Evolutionary conservation across 345 rosid genomes (phyloP), one percentile per base, ranked within the genome.

Genomic region (Microthlaspi erraticum): DNA sequence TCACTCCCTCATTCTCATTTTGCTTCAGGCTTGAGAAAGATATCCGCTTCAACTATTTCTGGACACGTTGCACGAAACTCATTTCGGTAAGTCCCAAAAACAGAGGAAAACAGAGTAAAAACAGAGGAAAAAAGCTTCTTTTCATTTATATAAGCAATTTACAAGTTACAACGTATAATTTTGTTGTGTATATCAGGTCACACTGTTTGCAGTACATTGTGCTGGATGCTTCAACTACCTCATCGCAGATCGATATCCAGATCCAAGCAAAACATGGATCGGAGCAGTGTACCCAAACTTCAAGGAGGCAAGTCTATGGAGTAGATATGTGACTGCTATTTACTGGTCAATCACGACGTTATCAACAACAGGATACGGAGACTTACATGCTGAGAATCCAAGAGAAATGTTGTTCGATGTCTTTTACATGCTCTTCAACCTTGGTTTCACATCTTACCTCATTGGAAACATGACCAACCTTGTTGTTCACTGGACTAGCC

Each of bases 381-480:
- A 94, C 74, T 76, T 94, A 58, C 99, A 94, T 60, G 87, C 99
- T 48, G 86, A 83, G 79, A 94, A 94, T 74, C 72, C 99, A 10
- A 88, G 96, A 52, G 99, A 94, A 83, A 94, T 94, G 99, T 80
- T 94, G 19, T 94, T 91, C 41, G 88, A 81, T 49, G 86, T 89
- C 57, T 86, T 91, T 54, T 94, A 84, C 84, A 94, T 94, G 99
- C 81, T 94, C 26, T 94, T 94, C 81, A 88, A 89, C 88, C 77
- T 94, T 51, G 99, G 99, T 33, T 80, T 94, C 78, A 94, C 98
- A 37, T 81, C 99, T 62, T 94, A 94, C 86, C 82, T 94, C 41
- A 94, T 94, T 38, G 99, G 99, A 16, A 94, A 94, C 72, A 91
- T 94, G 99, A 94, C 99, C 55, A 91, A 94, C 75, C 96, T 94